phyloP scores from a whole-genome alignment of 257 asterid genomes.

The Voacanga thouarsii region DNA sequence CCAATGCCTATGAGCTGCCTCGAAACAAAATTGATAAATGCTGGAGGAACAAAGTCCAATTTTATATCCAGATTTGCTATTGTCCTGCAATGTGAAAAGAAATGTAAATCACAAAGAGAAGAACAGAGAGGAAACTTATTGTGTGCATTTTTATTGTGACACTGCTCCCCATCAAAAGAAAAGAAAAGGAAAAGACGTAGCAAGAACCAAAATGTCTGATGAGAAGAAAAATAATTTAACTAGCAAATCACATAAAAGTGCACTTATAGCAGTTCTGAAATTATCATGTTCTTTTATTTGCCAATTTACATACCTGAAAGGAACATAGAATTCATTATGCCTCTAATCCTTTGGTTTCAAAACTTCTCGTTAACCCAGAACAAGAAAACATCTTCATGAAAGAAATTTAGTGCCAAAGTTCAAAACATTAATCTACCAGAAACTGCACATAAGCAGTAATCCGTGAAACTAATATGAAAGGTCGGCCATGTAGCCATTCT shows the following conservation, averaged over 20 bases:
- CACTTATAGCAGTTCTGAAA: background rate
- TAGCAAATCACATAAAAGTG: background rate
- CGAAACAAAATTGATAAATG: slow-evolving; percentile 72
- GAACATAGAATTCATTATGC: background rate
- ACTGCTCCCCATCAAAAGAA: background rate
- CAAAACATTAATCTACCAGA: background rate
- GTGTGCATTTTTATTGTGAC: background rate
- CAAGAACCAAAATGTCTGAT: background rate
- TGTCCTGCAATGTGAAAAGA: slow-evolving; percentile 47
- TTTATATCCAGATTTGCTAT: slow-evolving; percentile 81
- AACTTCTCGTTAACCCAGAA: background rate
- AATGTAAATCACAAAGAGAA: background rate
- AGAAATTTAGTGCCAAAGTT: background rate
- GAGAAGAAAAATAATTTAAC: background rate
- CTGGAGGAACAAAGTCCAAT: slow-evolving; percentile 68
- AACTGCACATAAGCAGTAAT: background rate
- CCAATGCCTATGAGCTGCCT: slow-evolving; percentile 93
- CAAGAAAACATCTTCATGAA: background rate
- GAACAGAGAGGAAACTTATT: background rate
- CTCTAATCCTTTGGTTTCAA: background rate
- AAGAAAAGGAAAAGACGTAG: background rate
- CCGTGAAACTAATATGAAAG: too few relatives aligned
- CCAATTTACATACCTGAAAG: background rate
- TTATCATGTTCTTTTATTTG: background rate
- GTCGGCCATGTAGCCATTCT: too few relatives aligned